phyloP scores from a whole-genome alignment of 805 yeast species.

The Spathaspora boniae region DNA sequence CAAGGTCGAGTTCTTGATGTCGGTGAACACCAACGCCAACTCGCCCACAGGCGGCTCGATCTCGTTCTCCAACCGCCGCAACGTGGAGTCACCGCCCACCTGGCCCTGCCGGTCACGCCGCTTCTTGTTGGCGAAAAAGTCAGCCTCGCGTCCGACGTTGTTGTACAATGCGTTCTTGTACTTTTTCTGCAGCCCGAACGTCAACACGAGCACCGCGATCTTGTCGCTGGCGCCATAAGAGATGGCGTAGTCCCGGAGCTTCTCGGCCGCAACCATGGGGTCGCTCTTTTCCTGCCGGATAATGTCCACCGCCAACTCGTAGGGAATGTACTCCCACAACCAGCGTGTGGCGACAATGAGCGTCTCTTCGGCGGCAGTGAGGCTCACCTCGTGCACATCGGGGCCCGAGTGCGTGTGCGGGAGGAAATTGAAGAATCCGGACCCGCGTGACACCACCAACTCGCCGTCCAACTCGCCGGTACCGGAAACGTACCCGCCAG shows the following conservation, averaged over 20 bases:
- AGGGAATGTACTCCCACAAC: conserved; percentile 80
- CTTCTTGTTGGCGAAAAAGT: conserved; percentile 33
- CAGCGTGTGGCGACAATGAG: conserved; percentile 79
- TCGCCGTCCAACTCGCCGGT: conserved; percentile 84
- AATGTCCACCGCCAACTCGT: conserved; percentile 86
- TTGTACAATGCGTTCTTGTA: conserved; percentile 29
- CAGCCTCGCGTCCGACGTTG: conserved; percentile 36
- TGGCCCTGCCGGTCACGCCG: conserved; percentile 38
- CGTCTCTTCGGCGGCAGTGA: conserved; percentile 75
- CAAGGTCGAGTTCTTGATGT: conserved; percentile 89
- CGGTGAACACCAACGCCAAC: conserved; percentile 94
- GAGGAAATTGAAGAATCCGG: conserved; percentile 80
- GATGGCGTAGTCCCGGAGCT: conserved; percentile 88
- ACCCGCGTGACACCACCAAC: conserved; percentile 81
- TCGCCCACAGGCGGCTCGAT: conserved; percentile 94
- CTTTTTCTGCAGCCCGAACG: conserved; percentile 53
- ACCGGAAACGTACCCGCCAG: conserved; percentile 87
- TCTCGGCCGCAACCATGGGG: conserved; percentile 90
- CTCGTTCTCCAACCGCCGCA: conserved; percentile 83
- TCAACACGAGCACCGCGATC: conserved; percentile 74
- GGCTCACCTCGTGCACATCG: conserved; percentile 56
- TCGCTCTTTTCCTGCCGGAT: conserved; percentile 76
- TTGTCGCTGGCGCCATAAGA: conserved; percentile 86
- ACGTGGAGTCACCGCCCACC: conserved; percentile 56
- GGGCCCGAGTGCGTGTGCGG: conserved; percentile 93